phyloP scores from a whole-genome alignment of 768 basidiomycete species.

The Lanmaoa pseudosensibilis region DNA sequence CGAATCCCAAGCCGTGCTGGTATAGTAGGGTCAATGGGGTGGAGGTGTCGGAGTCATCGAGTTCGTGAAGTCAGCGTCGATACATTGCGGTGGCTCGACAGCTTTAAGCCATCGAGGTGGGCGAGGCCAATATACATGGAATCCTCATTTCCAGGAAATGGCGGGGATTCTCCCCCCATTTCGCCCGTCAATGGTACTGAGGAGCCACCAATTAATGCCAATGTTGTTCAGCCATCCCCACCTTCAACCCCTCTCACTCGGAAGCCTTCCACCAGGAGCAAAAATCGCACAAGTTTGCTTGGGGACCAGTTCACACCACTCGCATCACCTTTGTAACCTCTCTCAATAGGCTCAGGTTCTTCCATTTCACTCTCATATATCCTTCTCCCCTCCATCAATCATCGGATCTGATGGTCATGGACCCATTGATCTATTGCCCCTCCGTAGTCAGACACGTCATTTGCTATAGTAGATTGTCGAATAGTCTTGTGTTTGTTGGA shows the following conservation, averaged over 20 bases:
- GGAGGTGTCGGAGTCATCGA: slow-evolving; percentile 58
- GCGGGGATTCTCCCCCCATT: slow-evolving; percentile 22
- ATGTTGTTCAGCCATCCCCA: slow-evolving; percentile 28
- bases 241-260: slow-evolving; percentile 60
- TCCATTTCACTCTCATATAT: slow-evolving; percentile 6
- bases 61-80: slow-evolving; percentile 61
- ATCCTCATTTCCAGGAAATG: slow-evolving; percentile 36
- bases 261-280: slow-evolving; percentile 59
- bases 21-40: slow-evolving; percentile 46
- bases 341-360: neutral
- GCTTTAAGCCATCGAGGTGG: slow-evolving; percentile 59
- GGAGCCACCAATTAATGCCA: slow-evolving; percentile 39
- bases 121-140: slow-evolving; percentile 39
- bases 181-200: slow-evolving; percentile 34
- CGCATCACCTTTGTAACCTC: slow-evolving; percentile 13
- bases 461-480: slow-evolving; percentile 11
- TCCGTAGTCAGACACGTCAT: neutral
- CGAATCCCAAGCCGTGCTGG: slow-evolving; percentile 44
- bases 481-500: neutral
- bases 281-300: slow-evolving; percentile 50
- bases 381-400: neutral
- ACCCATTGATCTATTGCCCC: neutral
- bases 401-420: neutral
- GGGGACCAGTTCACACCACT: slow-evolving; percentile 28
- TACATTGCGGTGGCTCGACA: slow-evolving; percentile 71